These are phyloP conservation scores for Acrocalymma vagum DNA, from an alignment of 2,329 filamentous ascomycete species.

Conservation along the genomic window DNA sequence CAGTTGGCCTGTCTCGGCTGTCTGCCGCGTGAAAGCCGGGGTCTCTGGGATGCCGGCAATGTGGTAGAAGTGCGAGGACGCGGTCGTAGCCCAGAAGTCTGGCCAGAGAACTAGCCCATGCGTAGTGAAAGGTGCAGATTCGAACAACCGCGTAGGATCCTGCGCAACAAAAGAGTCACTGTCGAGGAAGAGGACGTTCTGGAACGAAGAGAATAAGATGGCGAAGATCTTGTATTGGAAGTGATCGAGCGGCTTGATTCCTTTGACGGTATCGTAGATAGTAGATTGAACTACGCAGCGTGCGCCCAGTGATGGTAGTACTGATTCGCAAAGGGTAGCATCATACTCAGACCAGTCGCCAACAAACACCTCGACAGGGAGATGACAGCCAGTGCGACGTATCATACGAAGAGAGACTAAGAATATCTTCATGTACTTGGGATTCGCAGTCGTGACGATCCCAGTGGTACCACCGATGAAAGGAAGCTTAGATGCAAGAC, in stretches of 20 bases:
- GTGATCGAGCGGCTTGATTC: constrained; percentile 25
- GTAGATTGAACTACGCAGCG: constrained; percentile 46
- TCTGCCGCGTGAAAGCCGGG: constrained; percentile 39
- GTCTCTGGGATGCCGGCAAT: constrained; percentile 49
- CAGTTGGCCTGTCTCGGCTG: constrained; percentile 60
- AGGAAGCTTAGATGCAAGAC: constrained; percentile 39
- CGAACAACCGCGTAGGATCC: constrained; percentile 57
- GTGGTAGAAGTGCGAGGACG: constrained; percentile 55
- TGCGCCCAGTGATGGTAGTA: constrained; percentile 50
- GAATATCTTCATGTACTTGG: constrained; percentile 59
- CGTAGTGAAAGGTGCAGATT: constrained; percentile 60
- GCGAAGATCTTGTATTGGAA: constrained; percentile 67
- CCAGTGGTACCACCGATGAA: constrained; percentile 54
- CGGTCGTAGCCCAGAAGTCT: constrained; percentile 60
- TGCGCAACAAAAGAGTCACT: constrained; percentile 63
- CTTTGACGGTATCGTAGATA: constrained; percentile 19
- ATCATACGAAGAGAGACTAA: constrained; percentile 62
- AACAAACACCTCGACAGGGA: constrained; percentile 59
- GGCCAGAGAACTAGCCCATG: constrained; percentile 66
- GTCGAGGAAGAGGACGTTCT: constrained; percentile 67
- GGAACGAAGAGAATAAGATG: constrained; percentile 66
- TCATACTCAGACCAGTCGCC: constrained; percentile 48
- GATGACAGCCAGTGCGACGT: constrained; percentile 57
- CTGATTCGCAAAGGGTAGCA: constrained; percentile 44
- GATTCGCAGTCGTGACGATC: constrained; percentile 61